These are phyloP conservation scores for Calocybe cyanea DNA, from an alignment of 768 basidiomycete species.

Conservation along the genomic window DNA sequence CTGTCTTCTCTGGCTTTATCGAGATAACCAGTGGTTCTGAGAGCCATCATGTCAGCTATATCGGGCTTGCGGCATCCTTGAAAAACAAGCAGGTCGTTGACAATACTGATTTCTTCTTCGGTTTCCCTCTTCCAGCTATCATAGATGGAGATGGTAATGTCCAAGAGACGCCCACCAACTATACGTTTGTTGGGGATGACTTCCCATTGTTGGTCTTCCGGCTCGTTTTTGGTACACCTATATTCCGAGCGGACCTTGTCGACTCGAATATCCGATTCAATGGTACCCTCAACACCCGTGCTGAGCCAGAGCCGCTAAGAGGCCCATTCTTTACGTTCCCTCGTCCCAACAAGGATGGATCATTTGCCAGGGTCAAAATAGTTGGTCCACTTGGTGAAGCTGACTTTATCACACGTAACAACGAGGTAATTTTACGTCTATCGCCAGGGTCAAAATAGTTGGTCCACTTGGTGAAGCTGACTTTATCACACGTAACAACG, in stretches of 20 bases:
- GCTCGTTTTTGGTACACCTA: slow-evolving; percentile 45
- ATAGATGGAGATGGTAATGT: slow-evolving; percentile 37
- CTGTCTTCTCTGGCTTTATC: slow-evolving; percentile 61
- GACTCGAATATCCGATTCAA: slow-evolving; percentile 34
- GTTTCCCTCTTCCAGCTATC: slow-evolving; percentile 38
- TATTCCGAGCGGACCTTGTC: slow-evolving; percentile 46
- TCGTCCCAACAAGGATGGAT: slow-evolving; percentile 25
- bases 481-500: slow-evolving; percentile 44
- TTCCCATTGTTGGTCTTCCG: slow-evolving; percentile 39
- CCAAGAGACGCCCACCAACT: slow-evolving; percentile 37
- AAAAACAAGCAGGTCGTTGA: slow-evolving; percentile 47
- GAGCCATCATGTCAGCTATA: slow-evolving; percentile 40
- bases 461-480: slow-evolving; percentile 46
- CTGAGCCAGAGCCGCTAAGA: slow-evolving; percentile 2
- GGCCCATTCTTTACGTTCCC: slow-evolving; percentile 39
- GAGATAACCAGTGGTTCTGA: slow-evolving; percentile 35
- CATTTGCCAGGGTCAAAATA: slow-evolving; percentile 36
- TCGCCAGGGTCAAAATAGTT: slow-evolving; percentile 30
- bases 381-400: slow-evolving; percentile 46
- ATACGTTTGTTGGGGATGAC: slow-evolving; percentile 41
- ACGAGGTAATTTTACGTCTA: slow-evolving; percentile 28
- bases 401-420: slow-evolving; percentile 45
- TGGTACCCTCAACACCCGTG: slow-evolving; percentile 34
- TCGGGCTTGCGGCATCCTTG: slow-evolving; percentile 34
- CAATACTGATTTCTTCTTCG: slow-evolving; percentile 44